These are phyloP conservation scores for Rhynchosporium agropyri DNA, from an alignment of 2,329 filamentous ascomycete species.

Conservation along the genomic window DNA sequence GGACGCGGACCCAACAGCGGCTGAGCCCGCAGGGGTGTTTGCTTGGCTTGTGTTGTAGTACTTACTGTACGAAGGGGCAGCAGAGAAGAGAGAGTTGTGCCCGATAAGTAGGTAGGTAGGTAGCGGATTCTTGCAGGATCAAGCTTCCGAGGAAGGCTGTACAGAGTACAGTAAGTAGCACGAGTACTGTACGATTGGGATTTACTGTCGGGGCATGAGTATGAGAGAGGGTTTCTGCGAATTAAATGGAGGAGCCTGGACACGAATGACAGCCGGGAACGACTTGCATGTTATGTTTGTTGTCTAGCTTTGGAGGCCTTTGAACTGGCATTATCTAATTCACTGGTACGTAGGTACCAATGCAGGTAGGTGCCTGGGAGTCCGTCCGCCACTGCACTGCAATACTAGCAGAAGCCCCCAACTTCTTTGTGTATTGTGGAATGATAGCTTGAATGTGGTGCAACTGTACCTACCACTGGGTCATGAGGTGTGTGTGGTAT, in stretches of 20 bases:
- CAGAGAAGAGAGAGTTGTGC: not conserved
- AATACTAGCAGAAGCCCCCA: not conserved
- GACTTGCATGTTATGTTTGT: not conserved
- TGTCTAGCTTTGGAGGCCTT: not conserved
- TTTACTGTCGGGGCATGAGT: no score
- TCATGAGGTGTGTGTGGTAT: no score
- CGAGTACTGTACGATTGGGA: no score
- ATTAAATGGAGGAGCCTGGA: constrained; percentile 4
- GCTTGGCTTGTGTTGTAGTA: no score
- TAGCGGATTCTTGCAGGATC: no score
- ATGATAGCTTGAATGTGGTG: not conserved
- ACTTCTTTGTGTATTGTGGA: not conserved
- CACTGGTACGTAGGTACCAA: not conserved
- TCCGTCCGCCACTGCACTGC: not conserved
- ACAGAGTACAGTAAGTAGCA: no score
- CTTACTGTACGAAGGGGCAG: not conserved
- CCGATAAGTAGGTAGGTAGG: no score
- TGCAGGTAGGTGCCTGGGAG: not conserved
- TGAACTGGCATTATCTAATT: not conserved
- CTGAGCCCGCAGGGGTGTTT: constrained; percentile 16
- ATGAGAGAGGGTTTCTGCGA: not conserved
- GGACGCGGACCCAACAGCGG: constrained; percentile 12
- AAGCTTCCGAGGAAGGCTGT: no score
- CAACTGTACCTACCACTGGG: not conserved
- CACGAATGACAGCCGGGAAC: constrained; percentile 4